These are phyloP conservation scores for Gymnopilus junonius DNA, from an alignment of 768 basidiomycete species.

Conservation along the genomic window DNA sequence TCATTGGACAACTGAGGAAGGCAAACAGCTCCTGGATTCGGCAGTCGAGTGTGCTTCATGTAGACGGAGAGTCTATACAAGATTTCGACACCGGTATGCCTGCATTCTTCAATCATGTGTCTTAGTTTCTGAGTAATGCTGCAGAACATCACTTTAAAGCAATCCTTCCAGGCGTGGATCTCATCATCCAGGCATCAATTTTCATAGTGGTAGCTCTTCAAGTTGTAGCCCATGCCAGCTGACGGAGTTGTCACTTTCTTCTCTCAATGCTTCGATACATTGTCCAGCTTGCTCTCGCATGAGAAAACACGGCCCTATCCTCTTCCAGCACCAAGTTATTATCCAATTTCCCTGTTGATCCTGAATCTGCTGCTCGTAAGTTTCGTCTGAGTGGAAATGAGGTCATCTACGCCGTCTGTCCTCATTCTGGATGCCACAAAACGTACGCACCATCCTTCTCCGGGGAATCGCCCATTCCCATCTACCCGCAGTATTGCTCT, in stretches of 20 bases:
- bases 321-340: neutral
- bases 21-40: neutral
- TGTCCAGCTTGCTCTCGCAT: slow-evolving; percentile 3
- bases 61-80: neutral
- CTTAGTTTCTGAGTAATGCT: neutral
- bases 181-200: slow-evolving; percentile 8
- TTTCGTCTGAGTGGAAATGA: slow-evolving; percentile 6
- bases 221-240: slow-evolving; percentile 1
- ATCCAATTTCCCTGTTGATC: slow-evolving; percentile 2
- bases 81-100: neutral
- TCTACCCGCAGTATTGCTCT: slow-evolving; percentile 12
- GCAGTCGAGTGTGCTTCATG: neutral
- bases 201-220: slow-evolving; percentile 14
- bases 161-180: slow-evolving; percentile 8
- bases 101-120: neutral
- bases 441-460: slow-evolving; percentile 17
- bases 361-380: neutral
- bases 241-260: slow-evolving; percentile 9
- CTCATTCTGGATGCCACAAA: slow-evolving; percentile 16
- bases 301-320: neutral
- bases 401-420: slow-evolving; percentile 19
- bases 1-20: neutral
- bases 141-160: slow-evolving; percentile 14
- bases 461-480: slow-evolving; percentile 3
- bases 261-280: slow-evolving; percentile 15